A percentile compares a stretch with the other conserved stretches of the same genome.
Conservation (phyloP, 179 eudicot species). For the Beta macrorhiza region DNA sequence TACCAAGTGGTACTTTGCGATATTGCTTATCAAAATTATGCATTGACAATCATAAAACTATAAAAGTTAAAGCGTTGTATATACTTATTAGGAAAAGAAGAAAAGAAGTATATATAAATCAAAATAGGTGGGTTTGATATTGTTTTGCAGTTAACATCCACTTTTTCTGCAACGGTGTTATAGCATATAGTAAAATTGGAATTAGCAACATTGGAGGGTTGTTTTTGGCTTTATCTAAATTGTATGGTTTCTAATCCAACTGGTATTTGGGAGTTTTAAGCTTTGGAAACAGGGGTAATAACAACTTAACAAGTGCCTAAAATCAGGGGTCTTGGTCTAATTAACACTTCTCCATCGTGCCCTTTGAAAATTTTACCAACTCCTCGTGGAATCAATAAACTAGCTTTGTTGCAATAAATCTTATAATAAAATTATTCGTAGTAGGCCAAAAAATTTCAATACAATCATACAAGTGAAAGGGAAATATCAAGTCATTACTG, state of each 20-base stretch:
- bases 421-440: neutral
- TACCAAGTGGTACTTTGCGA: no score
- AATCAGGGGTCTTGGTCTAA: slow-evolving; percentile 23
- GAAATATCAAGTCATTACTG: neutral
- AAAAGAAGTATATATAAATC: no score
- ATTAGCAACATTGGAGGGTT: neutral
- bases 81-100: no score
- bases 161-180: neutral
- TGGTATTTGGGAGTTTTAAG: neutral
- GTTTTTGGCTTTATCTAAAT: neutral
- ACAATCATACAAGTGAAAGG: neutral
- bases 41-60: no score
- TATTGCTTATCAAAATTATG: no score
- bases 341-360: neutral
- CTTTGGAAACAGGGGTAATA: slow-evolving; percentile 21
- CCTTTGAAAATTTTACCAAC: neutral
- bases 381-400: slow-evolving; percentile 11
- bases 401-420: neutral
- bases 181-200: neutral
- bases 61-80: no score
- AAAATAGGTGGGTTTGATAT: neutral
- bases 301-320: slow-evolving; percentile 19
- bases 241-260: neutral
- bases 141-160: neutral
- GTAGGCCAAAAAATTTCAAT: neutral